These are phyloP conservation scores for Castanospermum australe DNA, from an alignment of 306 rosid genomes.

Conservation along the genomic window DNA sequence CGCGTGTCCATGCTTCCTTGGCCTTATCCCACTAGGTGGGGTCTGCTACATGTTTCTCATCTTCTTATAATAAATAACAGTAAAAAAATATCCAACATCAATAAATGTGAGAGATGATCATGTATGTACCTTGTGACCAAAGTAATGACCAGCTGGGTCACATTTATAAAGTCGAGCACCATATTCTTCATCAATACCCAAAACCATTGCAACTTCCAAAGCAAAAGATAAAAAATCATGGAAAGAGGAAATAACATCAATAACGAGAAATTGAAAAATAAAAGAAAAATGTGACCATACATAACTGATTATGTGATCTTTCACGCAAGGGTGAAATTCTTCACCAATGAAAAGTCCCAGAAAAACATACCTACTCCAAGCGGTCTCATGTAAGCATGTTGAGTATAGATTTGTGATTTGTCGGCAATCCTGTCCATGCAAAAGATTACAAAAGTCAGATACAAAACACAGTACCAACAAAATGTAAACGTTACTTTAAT, in stretches of 20 bases:
- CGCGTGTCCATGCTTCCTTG: too few species aligned
- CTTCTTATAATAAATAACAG: not conserved
- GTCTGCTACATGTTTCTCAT: too few species aligned
- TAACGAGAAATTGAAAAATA: conserved; percentile 3
- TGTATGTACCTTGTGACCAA: conserved; percentile 89
- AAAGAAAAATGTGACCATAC: too few species aligned
- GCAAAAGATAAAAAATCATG: conserved; percentile 21
- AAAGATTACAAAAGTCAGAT: conserved; percentile 22
- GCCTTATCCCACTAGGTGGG: too few species aligned
- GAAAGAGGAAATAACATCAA: conserved; percentile 25
- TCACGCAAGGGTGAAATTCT: not conserved
- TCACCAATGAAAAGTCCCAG: not conserved
- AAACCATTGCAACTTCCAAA: conserved; percentile 84
- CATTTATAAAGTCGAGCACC: conserved; percentile 93
- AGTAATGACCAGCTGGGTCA: conserved; percentile 99
- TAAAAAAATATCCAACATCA: not conserved
- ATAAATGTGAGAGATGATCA: conserved; percentile 19
- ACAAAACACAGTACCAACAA: conserved; percentile 1
- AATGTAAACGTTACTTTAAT: not conserved
- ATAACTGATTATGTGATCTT: conserved; percentile 2
- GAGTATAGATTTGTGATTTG: conserved; percentile 97
- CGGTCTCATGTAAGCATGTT: conserved; percentile 99
- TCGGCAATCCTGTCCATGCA: conserved; percentile 79
- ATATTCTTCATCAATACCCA: conserved; percentile 88
- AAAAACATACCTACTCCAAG: conserved; percentile 89